phyloP scores from a whole-genome alignment of 345 rosid genomes.

The Brassica incana region DNA sequence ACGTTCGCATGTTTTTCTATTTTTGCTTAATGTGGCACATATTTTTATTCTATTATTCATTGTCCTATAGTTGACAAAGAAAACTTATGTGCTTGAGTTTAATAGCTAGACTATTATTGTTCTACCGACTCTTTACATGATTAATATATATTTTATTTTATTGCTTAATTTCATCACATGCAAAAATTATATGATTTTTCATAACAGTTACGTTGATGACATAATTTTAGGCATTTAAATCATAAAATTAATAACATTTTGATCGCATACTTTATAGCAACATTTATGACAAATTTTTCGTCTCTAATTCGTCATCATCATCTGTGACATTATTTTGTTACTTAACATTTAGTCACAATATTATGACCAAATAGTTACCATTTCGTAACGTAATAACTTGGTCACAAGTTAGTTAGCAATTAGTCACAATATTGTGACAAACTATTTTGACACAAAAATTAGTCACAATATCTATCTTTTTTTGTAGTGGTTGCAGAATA shows the following conservation, averaged over 20 bases:
- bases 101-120: no score
- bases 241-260: no score
- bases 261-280: no score
- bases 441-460: neutral
- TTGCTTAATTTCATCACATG: no score
- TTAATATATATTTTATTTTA: no score
- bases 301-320: neutral
- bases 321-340: neutral
- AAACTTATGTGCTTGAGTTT: neutral
- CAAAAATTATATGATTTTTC: no score
- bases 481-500: no score
- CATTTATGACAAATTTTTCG: neutral
- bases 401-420: neutral
- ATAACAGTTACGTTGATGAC: no score
- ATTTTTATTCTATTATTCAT: neutral
- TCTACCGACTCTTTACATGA: neutral
- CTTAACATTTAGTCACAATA: neutral
- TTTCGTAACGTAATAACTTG: neutral
- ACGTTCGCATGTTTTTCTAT: neutral
- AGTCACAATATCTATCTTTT: neutral
- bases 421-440: neutral
- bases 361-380: neutral
- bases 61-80: neutral
- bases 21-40: neutral
- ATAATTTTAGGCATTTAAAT: no score